Conservation (phyloP, 192 early-diverging fungal genomes). For the Umbelopsis ramanniana region DNA sequence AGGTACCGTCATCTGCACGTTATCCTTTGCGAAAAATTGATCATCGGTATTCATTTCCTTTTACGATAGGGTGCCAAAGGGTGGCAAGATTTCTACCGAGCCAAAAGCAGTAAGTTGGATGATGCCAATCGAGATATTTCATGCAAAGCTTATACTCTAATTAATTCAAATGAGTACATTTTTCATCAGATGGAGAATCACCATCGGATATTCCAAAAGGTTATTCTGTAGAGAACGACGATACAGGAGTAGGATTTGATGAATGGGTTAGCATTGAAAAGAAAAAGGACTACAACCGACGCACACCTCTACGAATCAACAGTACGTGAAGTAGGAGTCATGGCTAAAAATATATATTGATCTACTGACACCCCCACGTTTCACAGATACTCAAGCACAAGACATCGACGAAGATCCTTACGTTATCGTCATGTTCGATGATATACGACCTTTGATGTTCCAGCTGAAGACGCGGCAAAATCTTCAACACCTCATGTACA, state of each 20-base stretch:
- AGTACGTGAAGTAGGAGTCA: background rate
- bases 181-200: conserved; percentile 1
- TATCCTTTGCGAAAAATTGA: background rate
- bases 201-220: background rate
- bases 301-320: conserved; percentile 20
- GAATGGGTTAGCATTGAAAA: conserved; percentile 43
- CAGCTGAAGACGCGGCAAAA: conserved; percentile 47
- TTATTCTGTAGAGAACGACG: conserved; percentile 29
- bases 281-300: conserved; percentile 26
- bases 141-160: background rate
- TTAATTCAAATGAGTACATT: background rate
- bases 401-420: conserved; percentile 56
- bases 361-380: background rate
- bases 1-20: conserved; percentile 16
- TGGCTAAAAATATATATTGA: background rate
- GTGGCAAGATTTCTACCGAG: conserved; percentile 40
- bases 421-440: conserved; percentile 56
- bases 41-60: conserved; percentile 14
- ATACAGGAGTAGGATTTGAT: conserved; percentile 1
- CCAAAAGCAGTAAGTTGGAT: conserved; percentile 38
- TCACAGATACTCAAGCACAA: conserved; percentile 39
- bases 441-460: conserved; percentile 50
- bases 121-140: too few species aligned
- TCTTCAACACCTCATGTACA: conserved; percentile 46
- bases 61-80: conserved; percentile 44